phyloP scores from a whole-genome alignment of 1,139 yeast genomes.

The Geotrichum aggregatum region DNA sequence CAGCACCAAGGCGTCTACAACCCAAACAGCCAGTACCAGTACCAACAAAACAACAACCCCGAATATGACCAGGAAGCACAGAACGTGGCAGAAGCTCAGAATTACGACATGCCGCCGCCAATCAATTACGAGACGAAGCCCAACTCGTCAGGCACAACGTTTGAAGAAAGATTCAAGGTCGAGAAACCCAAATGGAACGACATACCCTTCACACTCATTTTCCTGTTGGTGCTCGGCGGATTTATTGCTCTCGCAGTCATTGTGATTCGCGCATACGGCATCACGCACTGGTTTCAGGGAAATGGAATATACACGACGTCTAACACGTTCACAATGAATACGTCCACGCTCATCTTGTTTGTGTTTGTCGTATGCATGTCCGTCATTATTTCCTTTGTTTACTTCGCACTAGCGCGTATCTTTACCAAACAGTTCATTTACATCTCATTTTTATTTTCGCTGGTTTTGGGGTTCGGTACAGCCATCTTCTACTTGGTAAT shows the following conservation, averaged over 20 bases:
- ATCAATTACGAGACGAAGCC: constrained; percentile 31
- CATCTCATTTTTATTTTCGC: constrained; percentile 63
- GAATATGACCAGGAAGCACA: constrained; percentile 20
- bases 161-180: constrained; percentile 64
- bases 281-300: constrained; percentile 56
- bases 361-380: constrained; percentile 62
- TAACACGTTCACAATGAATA: constrained; percentile 58
- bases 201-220: constrained; percentile 50
- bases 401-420: constrained; percentile 58
- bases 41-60: constrained; percentile 3
- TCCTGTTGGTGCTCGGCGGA: constrained; percentile 59
- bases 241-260: constrained; percentile 69
- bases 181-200: constrained; percentile 68
- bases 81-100: constrained; percentile 22
- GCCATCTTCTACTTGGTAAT: constrained; percentile 60
- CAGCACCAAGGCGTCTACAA: constrained; percentile 1
- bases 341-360: constrained; percentile 69
- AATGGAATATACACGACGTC: constrained; percentile 56
- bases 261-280: constrained; percentile 59
- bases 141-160: constrained; percentile 43
- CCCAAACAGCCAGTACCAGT: background rate
- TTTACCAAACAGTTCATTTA: constrained; percentile 67
- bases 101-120: constrained; percentile 27
- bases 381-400: constrained; percentile 53
- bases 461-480: constrained; percentile 68